These are phyloP conservation scores for maize (Zea mays) DNA, from an alignment of 176 grass and related monocot species.

Conservation along the genomic window Zm-B73-REFERENCE-NAM-5.0 NC_050098.1:171503001-171503500, in stretches of 20 bases:
- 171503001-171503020: not conserved
- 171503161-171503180: conserved; percentile 8
- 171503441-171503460: conserved; percentile 47
- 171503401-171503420: conserved; percentile 85
- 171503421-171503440: conserved; percentile 66
- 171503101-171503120: conserved; percentile 15
- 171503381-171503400: conserved; percentile 84
- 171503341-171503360: conserved; percentile 61
- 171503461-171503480: conserved; percentile 67
- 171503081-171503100: conserved; percentile 7
- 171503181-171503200: conserved; percentile 19
- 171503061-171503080: not conserved
- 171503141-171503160: conserved; percentile 1
- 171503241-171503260: not conserved
- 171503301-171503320: conserved; percentile 40
- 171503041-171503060: not conserved
- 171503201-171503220: conserved; percentile 4
- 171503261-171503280: not conserved
- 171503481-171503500: conserved; percentile 11
- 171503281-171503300: conserved; percentile 19
- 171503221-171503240: conserved; percentile 16
- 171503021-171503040: not conserved
- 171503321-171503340: conserved; percentile 56
- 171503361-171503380: conserved; percentile 87
- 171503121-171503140: conserved; percentile 5